Evolutionary conservation across 208 protist species (phyloP), one percentile per base, ranked within the genome.

Genomic region (Leishmania martiniquensis): DNA sequence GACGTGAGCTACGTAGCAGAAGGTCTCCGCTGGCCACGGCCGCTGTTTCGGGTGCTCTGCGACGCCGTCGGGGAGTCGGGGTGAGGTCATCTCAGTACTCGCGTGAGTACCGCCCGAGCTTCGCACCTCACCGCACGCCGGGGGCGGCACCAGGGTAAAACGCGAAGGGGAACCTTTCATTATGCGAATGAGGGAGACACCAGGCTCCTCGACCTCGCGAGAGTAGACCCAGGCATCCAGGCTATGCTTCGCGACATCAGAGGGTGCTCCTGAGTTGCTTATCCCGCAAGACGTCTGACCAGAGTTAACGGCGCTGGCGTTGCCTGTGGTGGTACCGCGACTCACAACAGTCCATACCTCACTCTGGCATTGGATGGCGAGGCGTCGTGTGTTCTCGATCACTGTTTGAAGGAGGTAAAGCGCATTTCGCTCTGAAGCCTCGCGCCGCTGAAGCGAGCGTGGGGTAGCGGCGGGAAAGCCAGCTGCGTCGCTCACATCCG

Each of bases 1-100:
- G 15, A 96, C 89, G 42, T 93, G 62, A 5, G 87, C 25, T 45
- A 96, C 78, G 75, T 89, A 88, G 76, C 89, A 92, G 59, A 87
- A 67, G 47, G 82, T 55, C 17, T 22, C 10, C 1, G 84, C 68
- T 7, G 84, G 87, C 87, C 87, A 90, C 62, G 34, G 57, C 34
- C 73, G 60, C 2, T 70, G 66, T 4, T 6, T 52, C 32, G 70
- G 67, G 5, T 62, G 65, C 65, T 63, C 45, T n/a, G 70, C 55
- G 42, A 57, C 44, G 20, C 5, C 32, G 32, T 42, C 68, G 47
- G 22, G 44, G 45, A 45, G 7, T 17, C 32, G n/a, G 32, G 9
- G n/a, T 44, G 34, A 7, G 20, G 49, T 47, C 0, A 25, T 13
- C 22, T 6, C 29, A 32, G 52, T 32, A 15, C 4, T 32, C 34